Percentiles rank a stretch among this genome's conserved stretches.
Conservation (phyloP, 495 filamentous ascomycete species). For the Penicillium riverlandense region DNA sequence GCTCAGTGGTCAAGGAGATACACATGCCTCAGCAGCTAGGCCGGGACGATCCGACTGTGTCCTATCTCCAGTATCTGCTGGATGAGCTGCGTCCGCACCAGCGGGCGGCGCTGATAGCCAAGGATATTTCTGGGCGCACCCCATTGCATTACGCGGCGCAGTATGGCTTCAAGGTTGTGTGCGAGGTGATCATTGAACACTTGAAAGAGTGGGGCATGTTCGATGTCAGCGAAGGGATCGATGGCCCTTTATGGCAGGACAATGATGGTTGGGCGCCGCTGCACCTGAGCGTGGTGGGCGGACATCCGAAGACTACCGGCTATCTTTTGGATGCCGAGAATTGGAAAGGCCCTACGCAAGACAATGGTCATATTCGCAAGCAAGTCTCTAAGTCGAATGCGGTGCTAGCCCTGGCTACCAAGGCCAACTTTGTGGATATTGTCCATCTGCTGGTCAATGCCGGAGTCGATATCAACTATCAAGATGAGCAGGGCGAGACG, state of each 20-base stretch:
- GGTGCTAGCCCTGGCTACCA: conserved; percentile 80
- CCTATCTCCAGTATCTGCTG: conserved; percentile 66
- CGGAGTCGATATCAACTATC: conserved; percentile 89
- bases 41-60: conserved; percentile 65
- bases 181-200: conserved; percentile 76
- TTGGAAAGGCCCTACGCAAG: conserved; percentile 51
- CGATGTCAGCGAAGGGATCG: conserved; percentile 74
- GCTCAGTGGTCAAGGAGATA: conserved; percentile 46
- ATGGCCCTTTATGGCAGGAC: conserved; percentile 82
- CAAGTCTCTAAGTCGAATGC: conserved; percentile 77
- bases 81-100: conserved; percentile 63
- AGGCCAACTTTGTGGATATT: conserved; percentile 73
- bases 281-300: conserved; percentile 86
- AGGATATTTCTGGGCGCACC: conserved; percentile 74
- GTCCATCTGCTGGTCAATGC: conserved; percentile 83
- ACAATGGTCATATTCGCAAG: conserved; percentile 55
- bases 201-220: conserved; percentile 89
- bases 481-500: conserved; percentile 88
- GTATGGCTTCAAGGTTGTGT: conserved; percentile 84
- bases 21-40: conserved; percentile 54
- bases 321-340: conserved; percentile 73
- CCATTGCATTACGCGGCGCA: conserved; percentile 94
- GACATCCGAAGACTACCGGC: conserved; percentile 78
- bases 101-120: conserved; percentile 55
- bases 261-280: conserved; percentile 85